Conservation (phyloP, 2,329 filamentous ascomycete genomes). For the Orbilia oligospora region DNA sequence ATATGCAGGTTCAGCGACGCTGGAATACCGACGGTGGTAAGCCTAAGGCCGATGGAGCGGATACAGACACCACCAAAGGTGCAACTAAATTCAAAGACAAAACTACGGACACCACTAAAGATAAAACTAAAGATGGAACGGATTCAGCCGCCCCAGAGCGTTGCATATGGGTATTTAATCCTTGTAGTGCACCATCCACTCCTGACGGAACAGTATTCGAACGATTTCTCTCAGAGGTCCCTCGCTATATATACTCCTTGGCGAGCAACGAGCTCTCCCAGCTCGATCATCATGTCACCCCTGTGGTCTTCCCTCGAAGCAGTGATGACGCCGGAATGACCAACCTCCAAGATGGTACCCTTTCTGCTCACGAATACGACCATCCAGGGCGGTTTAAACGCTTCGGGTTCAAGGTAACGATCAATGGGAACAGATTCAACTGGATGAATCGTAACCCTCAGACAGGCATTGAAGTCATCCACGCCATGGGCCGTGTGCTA, state of each 20-base stretch:
- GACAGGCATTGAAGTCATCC: slow-evolving; percentile 44
- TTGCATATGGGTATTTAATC: slow-evolving; percentile 38
- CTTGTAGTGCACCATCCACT: not conserved
- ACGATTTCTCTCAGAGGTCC: slow-evolving; percentile 31
- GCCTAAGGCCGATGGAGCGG: not conserved
- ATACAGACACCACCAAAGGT: not conserved
- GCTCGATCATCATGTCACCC: slow-evolving; percentile 26
- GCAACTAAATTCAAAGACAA: too few relatives aligned
- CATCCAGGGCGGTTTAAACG: slow-evolving; percentile 37
- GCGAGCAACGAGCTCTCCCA: slow-evolving; percentile 9
- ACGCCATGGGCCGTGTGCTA: slow-evolving; percentile 36
- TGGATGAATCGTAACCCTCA: slow-evolving; percentile 46
- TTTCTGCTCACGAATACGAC: slow-evolving; percentile 20
- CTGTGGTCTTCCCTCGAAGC: slow-evolving; percentile 27
- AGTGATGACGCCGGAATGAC: not conserved
- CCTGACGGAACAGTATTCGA: not conserved
- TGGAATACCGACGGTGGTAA: not conserved
- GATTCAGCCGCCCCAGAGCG: not conserved
- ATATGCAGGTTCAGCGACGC: slow-evolving; percentile 44
- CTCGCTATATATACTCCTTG: slow-evolving; percentile 19
- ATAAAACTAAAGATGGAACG: not conserved
- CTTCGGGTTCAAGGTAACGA: slow-evolving; percentile 9
- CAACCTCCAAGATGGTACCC: not conserved
- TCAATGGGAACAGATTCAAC: slow-evolving; percentile 27
- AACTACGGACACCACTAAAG: not conserved